A percentile compares a stretch with the other conserved stretches of the same genome.
Conservation (phyloP, 108 stramenopile species). For the Stephanodiscus triporus region DNA sequence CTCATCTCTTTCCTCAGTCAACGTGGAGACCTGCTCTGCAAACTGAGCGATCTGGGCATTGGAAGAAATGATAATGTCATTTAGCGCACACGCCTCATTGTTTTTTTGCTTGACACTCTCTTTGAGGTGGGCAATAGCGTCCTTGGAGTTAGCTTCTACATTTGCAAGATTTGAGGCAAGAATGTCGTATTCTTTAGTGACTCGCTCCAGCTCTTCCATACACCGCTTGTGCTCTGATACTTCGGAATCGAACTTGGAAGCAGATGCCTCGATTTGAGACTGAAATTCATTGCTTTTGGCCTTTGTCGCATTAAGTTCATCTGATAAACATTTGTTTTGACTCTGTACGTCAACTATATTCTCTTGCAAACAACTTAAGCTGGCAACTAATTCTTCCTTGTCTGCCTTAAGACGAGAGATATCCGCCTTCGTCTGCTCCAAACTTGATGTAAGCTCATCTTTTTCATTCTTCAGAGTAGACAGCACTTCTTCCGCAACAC, state of each 20-base stretch:
- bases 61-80: neutral
- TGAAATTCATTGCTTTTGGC: slow-evolving; percentile 2
- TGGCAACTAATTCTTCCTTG: neutral
- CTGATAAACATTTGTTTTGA: neutral
- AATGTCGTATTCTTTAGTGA: neutral
- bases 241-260: neutral
- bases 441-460: slow-evolving; percentile 5
- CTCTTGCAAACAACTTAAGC: neutral
- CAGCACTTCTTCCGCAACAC: neutral
- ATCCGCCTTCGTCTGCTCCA: slow-evolving; percentile 6
- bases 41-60: slow-evolving; percentile 10
- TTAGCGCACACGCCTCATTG: neutral
- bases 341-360: neutral
- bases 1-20: slow-evolving; percentile 14
- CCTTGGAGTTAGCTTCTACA: neutral
- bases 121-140: slow-evolving; percentile 2
- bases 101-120: neutral
- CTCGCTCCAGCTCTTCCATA: slow-evolving; percentile 3
- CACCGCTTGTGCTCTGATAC: neutral
- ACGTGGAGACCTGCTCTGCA: neutral
- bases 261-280: neutral
- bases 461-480: neutral
- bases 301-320: neutral
- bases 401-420: neutral
- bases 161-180: neutral